Percentiles rank a stretch among this genome's conserved stretches.
phyloP scores from a whole-genome alignment of 1,284 basidiomycete genomes.

The Cryptococcus amylolentus region DNA sequence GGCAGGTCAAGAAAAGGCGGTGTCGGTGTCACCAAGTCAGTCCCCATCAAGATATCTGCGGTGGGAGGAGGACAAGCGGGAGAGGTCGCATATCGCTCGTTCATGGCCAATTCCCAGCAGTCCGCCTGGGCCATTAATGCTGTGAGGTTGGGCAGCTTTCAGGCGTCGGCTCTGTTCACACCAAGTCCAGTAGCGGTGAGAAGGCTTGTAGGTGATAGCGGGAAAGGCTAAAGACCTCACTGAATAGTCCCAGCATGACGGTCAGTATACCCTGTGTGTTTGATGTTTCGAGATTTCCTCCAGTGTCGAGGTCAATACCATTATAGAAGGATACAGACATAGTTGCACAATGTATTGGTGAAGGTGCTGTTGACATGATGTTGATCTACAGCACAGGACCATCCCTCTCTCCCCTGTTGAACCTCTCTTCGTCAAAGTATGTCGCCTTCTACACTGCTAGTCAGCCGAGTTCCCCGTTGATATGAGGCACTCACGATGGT shows the following conservation, averaged over 20 bases:
- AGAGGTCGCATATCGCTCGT: not conserved
- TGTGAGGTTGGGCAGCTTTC: constrained; percentile 32
- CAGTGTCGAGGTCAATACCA: not conserved
- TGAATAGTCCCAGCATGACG: not conserved
- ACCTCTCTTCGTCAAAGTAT: constrained; percentile 71
- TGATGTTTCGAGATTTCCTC: not conserved
- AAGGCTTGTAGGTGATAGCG: not conserved
- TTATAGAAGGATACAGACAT: not conserved
- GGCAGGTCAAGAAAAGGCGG: not conserved
- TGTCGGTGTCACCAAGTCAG: not conserved
- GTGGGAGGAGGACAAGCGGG: not conserved
- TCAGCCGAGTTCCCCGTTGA: not conserved
- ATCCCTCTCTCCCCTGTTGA: constrained; percentile 46
- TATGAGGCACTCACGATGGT: constrained; percentile 55
- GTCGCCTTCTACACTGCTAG: constrained; percentile 56
- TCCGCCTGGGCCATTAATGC: constrained; percentile 25
- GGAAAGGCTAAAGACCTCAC: not conserved
- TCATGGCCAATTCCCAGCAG: constrained; percentile 2
- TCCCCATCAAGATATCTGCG: constrained; percentile 5
- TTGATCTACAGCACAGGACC: constrained; percentile 19
- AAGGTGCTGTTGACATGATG: too few relatives aligned
- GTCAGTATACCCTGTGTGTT: not conserved
- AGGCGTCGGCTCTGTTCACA: constrained; percentile 32
- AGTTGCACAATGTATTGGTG: not conserved
- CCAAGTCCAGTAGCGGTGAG: constrained; percentile 35